These are phyloP conservation scores for Solanum pimpinellifolium DNA, from an alignment of 257 asterid species.

Conservation along the genomic window DNA sequence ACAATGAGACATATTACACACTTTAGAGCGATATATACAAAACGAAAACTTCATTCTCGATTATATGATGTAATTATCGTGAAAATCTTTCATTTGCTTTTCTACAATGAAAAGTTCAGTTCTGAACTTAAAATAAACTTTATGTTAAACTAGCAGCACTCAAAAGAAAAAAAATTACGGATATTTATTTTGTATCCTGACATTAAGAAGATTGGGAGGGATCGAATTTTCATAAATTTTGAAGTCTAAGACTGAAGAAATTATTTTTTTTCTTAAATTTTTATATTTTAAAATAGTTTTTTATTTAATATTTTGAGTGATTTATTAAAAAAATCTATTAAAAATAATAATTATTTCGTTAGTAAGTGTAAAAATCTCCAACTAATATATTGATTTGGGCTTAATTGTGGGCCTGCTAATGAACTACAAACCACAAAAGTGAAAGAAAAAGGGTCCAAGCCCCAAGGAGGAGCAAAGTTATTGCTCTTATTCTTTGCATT, in stretches of 20 bases:
- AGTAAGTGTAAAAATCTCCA: neutral
- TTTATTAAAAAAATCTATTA: neutral
- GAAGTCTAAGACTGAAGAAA: neutral
- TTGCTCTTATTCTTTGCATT: neutral
- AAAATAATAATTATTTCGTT: neutral
- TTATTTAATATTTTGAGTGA: neutral
- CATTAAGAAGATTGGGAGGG: neutral
- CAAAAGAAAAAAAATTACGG: no score
- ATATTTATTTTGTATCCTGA: neutral
- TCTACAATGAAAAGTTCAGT: neutral
- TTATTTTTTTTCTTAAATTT: neutral
- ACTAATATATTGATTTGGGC: neutral
- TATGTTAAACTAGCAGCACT: no score
- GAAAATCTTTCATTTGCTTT: neutral
- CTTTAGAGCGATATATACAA: neutral
- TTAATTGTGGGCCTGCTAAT: neutral
- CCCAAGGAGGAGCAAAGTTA: neutral
- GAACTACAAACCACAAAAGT: neutral
- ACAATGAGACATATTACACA: neutral
- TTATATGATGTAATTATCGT: neutral
- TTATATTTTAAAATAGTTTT: neutral
- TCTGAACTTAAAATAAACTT: neutral
- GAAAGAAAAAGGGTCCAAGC: neutral
- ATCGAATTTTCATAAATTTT: neutral
- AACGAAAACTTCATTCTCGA: neutral